A percentile compares a stretch with the other conserved stretches of the same genome.
Evolutionary conservation across 2,329 filamentous ascomycete genomes (phyloP).

Genomic region (Aspergillus ustus): DNA sequence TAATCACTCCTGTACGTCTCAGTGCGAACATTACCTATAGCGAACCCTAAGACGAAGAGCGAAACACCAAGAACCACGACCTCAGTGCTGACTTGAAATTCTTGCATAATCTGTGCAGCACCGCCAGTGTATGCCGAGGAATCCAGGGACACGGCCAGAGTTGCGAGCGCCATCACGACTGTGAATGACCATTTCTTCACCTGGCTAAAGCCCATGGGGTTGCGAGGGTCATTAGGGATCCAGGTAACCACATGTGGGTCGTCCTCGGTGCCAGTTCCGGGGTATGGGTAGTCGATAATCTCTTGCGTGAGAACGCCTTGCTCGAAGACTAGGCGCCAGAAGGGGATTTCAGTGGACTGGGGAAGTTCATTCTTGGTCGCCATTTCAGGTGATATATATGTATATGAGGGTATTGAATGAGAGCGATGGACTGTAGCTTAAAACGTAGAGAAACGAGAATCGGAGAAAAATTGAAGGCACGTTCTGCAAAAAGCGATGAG

Average conservation of each 20-base stretch:
- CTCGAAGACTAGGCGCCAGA: not conserved
- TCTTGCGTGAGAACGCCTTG: constrained; percentile 2
- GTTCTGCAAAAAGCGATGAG: too few species aligned
- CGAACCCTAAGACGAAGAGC: constrained; percentile 17
- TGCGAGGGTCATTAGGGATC: constrained; percentile 15
- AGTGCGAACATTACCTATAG: not conserved
- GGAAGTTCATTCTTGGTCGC: too few species aligned
- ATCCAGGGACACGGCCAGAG: constrained; percentile 10
- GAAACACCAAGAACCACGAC: constrained; percentile 16
- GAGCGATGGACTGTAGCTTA: too few species aligned
- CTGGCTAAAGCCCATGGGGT: constrained; percentile 5
- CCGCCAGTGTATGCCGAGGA: constrained; percentile 19
- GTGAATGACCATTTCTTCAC: constrained; percentile 3
- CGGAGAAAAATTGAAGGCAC: too few species aligned
- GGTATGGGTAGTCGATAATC: constrained; percentile 12
- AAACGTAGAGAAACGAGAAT: too few species aligned
- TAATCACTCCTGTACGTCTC: too few species aligned
- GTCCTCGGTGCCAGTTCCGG: constrained; percentile 13
- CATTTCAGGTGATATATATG: too few species aligned
- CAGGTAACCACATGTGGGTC: constrained; percentile 16
- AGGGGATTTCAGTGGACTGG: not conserved
- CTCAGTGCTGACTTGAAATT: constrained; percentile 17
- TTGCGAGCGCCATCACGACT: constrained; percentile 7
- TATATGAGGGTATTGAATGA: too few species aligned
- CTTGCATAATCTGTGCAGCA: constrained; percentile 1